These are phyloP conservation scores for Pleurotus pulmonarius DNA, from an alignment of 768 basidiomycete genomes.

Conservation along the genomic window DNA sequence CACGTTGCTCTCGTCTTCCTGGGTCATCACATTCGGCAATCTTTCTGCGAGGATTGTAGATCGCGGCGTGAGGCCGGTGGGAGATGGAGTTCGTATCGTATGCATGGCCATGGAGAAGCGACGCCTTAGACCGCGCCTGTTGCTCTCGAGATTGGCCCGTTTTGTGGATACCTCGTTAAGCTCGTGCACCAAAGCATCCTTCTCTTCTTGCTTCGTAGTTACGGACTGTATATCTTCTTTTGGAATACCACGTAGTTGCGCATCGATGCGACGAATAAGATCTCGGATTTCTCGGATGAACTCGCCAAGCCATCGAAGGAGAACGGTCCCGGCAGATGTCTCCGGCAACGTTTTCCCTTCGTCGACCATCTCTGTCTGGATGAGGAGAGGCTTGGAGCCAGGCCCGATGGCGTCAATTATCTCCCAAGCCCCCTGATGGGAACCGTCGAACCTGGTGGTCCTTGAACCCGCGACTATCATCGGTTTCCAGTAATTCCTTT, in stretches of 20 bases:
- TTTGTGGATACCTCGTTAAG: neutral
- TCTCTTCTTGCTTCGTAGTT: neutral
- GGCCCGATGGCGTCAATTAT: neutral
- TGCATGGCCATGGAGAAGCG: neutral
- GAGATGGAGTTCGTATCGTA: neutral
- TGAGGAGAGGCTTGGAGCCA: neutral
- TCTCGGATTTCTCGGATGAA: constrained; percentile 3
- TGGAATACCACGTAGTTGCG: neutral
- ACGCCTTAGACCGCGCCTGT: neutral
- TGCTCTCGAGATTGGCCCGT: neutral
- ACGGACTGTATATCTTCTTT: neutral
- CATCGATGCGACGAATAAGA: constrained; percentile 3
- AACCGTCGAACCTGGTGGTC: neutral
- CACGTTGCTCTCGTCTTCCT: neutral
- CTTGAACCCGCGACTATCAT: constrained; percentile 5
- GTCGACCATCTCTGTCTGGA: constrained; percentile 7
- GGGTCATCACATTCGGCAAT: neutral
- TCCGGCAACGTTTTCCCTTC: neutral
- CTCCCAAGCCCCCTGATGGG: neutral
- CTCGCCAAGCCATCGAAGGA: constrained; percentile 3
- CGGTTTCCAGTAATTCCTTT: constrained; percentile 1
- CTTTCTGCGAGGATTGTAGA: no score
- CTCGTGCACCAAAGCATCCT: neutral
- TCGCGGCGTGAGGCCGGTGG: neutral
- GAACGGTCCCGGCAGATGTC: constrained; percentile 2